Evolutionary conservation across 1,284 basidiomycete genomes (phyloP), one percentile per base, ranked within the genome.

Genomic region (Ustilago cynodontis): DNA sequence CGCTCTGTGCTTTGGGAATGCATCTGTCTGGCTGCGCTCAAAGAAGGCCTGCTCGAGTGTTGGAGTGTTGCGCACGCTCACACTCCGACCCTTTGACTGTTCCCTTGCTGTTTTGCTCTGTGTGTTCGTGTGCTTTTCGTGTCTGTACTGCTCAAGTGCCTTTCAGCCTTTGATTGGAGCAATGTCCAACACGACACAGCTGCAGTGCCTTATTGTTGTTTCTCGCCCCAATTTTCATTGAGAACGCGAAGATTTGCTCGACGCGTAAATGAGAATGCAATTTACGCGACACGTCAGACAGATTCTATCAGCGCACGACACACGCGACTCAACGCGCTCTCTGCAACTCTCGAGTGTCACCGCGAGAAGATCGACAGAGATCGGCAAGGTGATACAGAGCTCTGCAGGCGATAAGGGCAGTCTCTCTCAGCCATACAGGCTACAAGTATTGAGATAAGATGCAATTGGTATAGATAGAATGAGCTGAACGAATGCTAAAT

Each of bases 221-320:
- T 35, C 20, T 50, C 31, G 11, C 33, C 45, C 37, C 52, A 11
- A 22, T 24, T 54, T 50, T 62, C 45, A 31, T 10, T 10, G 22
- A 39, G 49, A 37, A 49, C 29, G 45, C 39, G 43, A 47, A 49
- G 54, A 39, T n/a, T 22, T 63, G 70, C 37, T 63, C 53, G 56
- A 72, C 70, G 70, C 70, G 70, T 72, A 63, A 66, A 72, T 66
- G 56, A 33, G 20, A 37, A 26, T 39, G 59, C 55, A 62, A 56
- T 66, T 72, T 63, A 72, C 70, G 70, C 70, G 70, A 66, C 70
- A 72, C 70, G 70, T 59, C 68, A 20, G 18, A 18, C 39, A 11
- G 0, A 24, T 16, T 9, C 16, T 14, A 28, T 11, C 18, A 43
- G 41, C n/a, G 2, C 24, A 18, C 31, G 22, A 4, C 26, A 22